Percentiles rank a stretch among this genome's conserved stretches.
Evolutionary conservation across 2,329 filamentous ascomycete genomes (phyloP).

Genomic region (Colletotrichum incanum): DNA sequence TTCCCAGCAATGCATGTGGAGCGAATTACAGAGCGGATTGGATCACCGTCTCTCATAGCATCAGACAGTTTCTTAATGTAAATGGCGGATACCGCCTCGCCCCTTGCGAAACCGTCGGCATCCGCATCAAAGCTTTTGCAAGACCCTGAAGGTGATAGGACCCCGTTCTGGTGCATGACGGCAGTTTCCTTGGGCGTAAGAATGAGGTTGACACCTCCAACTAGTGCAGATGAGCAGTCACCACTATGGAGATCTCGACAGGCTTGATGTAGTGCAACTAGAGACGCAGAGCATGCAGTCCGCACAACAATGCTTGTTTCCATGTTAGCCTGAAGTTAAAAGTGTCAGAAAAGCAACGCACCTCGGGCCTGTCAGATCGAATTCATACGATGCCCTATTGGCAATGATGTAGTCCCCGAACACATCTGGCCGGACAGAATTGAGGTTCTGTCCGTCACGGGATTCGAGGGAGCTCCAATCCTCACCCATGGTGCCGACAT

Average conservation of each 20-base stretch:
- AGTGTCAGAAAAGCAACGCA: slow-evolving; percentile 22
- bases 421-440: slow-evolving; percentile 46
- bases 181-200: slow-evolving; percentile 50
- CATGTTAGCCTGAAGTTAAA: background rate
- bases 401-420: slow-evolving; percentile 48
- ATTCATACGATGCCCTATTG: slow-evolving; percentile 54
- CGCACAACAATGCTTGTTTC: slow-evolving; percentile 49
- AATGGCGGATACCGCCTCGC: slow-evolving; percentile 63
- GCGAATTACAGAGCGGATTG: slow-evolving; percentile 57
- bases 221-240: slow-evolving; percentile 51
- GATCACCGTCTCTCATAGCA: slow-evolving; percentile 64
- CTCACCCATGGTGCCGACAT: slow-evolving; percentile 51
- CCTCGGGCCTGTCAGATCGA: slow-evolving; percentile 53
- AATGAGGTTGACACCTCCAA: slow-evolving; percentile 56
- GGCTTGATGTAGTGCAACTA: slow-evolving; percentile 55
- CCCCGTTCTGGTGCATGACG: slow-evolving; percentile 53
- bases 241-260: slow-evolving; percentile 51
- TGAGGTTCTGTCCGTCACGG: slow-evolving; percentile 44
- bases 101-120: slow-evolving; percentile 67
- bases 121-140: slow-evolving; percentile 58
- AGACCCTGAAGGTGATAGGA: slow-evolving; percentile 54
- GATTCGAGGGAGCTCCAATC: slow-evolving; percentile 47
- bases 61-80: slow-evolving; percentile 63
- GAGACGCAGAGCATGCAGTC: slow-evolving; percentile 59
- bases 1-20: slow-evolving; percentile 57